Base-by-base conservation (phyloP, 352 stramenopile genomes). In the Hyaloperonospora arabidopsidis region DNA sequence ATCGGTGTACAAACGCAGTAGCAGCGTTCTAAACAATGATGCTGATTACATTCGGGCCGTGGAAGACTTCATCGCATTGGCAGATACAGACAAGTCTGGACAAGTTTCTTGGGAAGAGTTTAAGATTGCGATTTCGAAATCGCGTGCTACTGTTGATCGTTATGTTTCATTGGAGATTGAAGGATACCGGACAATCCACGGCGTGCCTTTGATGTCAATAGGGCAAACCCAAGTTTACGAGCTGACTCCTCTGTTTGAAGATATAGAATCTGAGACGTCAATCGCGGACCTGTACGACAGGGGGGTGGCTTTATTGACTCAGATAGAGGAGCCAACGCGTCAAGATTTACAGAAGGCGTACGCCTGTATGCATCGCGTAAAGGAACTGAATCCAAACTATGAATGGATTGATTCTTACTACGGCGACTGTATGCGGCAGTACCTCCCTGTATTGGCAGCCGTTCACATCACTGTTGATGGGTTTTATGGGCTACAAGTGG, bases 371-470 rank as follows among this genome's bases (percentile, higher is more conserved):
- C 72, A 70, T 40, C 76, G 79, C 15, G 79, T 92, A 36, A 80
- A 71, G 32, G 67, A 84, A 12, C 55, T 88, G 19, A 72, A 93
- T 46, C 73, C 77, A 18, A 73, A 74, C 23, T 91, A 91, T 47
- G 84, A 92, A 51, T 93, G 84, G 84, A 86, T 92, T 35, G 75
- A 89, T 49, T 89, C 77, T 40, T 95, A 92, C 44, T 85, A 90
- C 41, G 52, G 52, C 0, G 70, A 87, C 43, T 89, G 80, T 45
- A 61, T 76, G 53, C 75, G 76, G 1, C 63, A 72, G 50, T 92
- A 90, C 45, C 58, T 88, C 19, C 84, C 84, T 17, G 67, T 87
- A 6, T 54, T 93, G 13, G 59, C 85, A n/a, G 76, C 79, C 14
- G 56, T 95, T 21, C 54, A 86, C 49, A 79, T 93, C 13, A 75